Conservation (phyloP, 2,329 filamentous ascomycete genomes). For the Sarocladiaceae sp. region DNA sequence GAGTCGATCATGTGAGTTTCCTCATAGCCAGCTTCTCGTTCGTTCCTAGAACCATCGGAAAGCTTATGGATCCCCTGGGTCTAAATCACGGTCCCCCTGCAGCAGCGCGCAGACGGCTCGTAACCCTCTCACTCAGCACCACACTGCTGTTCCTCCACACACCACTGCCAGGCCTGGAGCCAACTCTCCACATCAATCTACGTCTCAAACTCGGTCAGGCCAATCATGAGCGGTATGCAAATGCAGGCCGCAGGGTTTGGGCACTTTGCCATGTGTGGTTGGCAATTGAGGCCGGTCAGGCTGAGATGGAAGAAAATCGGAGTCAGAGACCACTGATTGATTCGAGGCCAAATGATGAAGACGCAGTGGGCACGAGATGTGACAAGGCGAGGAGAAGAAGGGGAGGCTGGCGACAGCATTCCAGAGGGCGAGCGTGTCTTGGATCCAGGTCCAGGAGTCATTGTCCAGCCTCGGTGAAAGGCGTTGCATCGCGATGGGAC, state of each 20-base stretch:
- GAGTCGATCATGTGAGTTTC: background rate
- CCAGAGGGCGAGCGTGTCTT: conserved; percentile 6
- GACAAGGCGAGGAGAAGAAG: background rate
- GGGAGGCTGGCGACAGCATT: conserved; percentile 6
- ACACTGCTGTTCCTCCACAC: background rate
- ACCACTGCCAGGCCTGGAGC: background rate
- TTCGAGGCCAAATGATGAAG: background rate
- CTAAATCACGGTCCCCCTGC: background rate
- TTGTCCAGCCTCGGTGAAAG: too few relatives aligned
- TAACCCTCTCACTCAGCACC: background rate
- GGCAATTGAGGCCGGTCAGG: background rate
- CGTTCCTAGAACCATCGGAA: background rate
- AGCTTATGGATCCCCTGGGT: background rate
- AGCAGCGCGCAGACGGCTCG: conserved; percentile 1
- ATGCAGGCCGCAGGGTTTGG: conserved; percentile 3
- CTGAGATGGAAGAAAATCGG: too few relatives aligned
- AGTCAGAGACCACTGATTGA: too few relatives aligned
- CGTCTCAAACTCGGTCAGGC: conserved; percentile 8
- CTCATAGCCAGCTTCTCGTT: background rate
- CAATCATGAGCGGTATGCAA: conserved; percentile 4
- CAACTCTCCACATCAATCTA: conserved; percentile 7
- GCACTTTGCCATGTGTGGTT: background rate
- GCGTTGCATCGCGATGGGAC: too few relatives aligned
- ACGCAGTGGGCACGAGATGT: background rate
- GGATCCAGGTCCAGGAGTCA: too few relatives aligned